Conservation (phyloP, 257 asterid genomes). For the Fraxinus pennsylvanica region DNA sequence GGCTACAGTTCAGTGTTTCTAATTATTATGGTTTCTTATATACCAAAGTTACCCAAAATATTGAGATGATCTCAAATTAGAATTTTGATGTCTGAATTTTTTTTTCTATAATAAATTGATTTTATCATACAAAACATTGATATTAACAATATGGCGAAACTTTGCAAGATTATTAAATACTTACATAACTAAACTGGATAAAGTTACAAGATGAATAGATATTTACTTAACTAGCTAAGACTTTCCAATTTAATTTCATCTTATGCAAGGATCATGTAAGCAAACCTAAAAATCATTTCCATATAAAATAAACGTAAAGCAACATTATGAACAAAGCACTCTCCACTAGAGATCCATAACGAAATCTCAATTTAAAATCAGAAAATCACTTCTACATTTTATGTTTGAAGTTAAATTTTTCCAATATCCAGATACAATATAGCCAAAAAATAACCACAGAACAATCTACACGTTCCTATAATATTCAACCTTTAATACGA, state of each 20-base stretch:
- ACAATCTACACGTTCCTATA: conserved; percentile 3
- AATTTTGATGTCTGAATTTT: not conserved
- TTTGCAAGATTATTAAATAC: not conserved
- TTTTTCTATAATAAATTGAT: not conserved
- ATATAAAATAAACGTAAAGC: conserved; percentile 2
- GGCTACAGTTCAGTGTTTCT: not conserved
- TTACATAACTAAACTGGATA: not conserved
- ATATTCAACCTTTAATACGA: not conserved
- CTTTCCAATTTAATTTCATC: not conserved
- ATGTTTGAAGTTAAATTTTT: conserved; percentile 9
- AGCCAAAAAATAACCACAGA: not conserved
- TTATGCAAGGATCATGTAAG: not conserved
- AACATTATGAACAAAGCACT: not conserved
- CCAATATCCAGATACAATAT: conserved; percentile 20
- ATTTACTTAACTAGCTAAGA: conserved; percentile 11
- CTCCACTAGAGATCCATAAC: conserved; percentile 23
- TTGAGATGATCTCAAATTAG: not conserved
- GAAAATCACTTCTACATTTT: conserved; percentile 3
- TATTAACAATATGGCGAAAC: not conserved
- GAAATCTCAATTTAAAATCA: not conserved
- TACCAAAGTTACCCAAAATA: not conserved
- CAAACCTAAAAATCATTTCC: not conserved
- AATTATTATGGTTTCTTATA: not conserved
- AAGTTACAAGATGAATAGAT: not conserved
- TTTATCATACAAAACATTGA: not conserved